Conservation (phyloP, 495 filamentous ascomycete genomes). For the Aspergillus nidulans region DNA sequence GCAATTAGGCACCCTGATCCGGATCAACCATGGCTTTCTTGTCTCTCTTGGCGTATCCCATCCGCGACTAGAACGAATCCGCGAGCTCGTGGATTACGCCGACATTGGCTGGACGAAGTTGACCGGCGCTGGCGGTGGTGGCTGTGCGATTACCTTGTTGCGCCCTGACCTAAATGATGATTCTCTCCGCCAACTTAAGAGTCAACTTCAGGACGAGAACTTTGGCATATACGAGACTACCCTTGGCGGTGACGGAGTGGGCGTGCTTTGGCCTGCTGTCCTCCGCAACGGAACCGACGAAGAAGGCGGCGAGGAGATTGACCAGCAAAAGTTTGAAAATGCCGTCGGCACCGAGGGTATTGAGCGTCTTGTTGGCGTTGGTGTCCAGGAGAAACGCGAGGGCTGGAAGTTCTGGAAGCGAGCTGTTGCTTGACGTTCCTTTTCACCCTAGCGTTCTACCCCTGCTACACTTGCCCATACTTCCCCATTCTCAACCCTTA, state of each 20-base stretch:
- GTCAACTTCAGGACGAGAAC: slow-evolving; percentile 65
- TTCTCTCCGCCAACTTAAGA: slow-evolving; percentile 56
- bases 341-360: slow-evolving; percentile 78
- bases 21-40: slow-evolving; percentile 88
- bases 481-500: not conserved
- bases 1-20: slow-evolving; percentile 78
- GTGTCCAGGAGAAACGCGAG: slow-evolving; percentile 64
- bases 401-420: slow-evolving; percentile 94
- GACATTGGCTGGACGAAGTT: slow-evolving; percentile 97
- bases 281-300: slow-evolving; percentile 68
- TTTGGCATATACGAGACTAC: slow-evolving; percentile 84
- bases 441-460: not conserved
- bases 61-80: slow-evolving; percentile 83
- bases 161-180: slow-evolving; percentile 55
- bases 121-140: slow-evolving; percentile 91
- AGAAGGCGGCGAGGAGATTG: slow-evolving; percentile 83
- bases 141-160: slow-evolving; percentile 88
- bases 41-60: slow-evolving; percentile 89
- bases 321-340: slow-evolving; percentile 83
- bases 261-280: slow-evolving; percentile 87
- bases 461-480: not conserved
- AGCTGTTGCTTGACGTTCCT: slow-evolving; percentile 16
- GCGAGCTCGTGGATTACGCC: slow-evolving; percentile 83
- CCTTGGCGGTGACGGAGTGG: slow-evolving; percentile 85
- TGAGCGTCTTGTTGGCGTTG: slow-evolving; percentile 59